These are phyloP conservation scores for Phytophthora lateralis DNA, from an alignment of 352 stramenopile genomes.

Conservation along the genomic window DNA sequence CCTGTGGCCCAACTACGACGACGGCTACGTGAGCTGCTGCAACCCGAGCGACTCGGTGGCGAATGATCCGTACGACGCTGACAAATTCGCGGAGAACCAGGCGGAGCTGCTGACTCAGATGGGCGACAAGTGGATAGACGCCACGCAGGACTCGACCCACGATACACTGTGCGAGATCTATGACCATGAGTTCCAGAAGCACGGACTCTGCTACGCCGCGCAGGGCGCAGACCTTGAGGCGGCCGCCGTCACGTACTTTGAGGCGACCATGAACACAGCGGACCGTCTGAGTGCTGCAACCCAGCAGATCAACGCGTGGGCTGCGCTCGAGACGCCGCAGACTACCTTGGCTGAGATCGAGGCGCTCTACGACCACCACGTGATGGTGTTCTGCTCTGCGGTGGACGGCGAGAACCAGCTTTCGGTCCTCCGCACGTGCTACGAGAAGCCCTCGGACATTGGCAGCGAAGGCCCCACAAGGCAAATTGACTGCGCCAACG, in stretches of 20 bases:
- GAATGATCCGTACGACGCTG: conserved; percentile 68
- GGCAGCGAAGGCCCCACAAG: conserved; percentile 41
- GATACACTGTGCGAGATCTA: conserved; percentile 81
- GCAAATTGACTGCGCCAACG: conserved; percentile 58
- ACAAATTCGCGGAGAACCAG: conserved; percentile 51
- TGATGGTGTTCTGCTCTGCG: conserved; percentile 73
- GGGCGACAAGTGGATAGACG: conserved; percentile 68
- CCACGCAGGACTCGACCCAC: conserved; percentile 54
- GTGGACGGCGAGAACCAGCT: conserved; percentile 65
- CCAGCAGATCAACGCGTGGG: conserved; percentile 65
- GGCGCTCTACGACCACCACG: conserved; percentile 60
- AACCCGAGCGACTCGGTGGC: conserved; percentile 59
- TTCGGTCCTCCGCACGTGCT: conserved; percentile 74
- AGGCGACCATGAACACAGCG: conserved; percentile 58
- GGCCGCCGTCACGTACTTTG: conserved; percentile 68
- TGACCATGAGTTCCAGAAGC: conserved; percentile 87
- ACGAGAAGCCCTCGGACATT: conserved; percentile 43
- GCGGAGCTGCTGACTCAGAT: conserved; percentile 55
- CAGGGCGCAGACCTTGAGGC: conserved; percentile 54
- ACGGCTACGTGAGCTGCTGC: conserved; percentile 74
- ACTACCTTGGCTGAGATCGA: conserved; percentile 45
- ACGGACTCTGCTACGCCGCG: conserved; percentile 76
- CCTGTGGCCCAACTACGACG: conserved; percentile 79
- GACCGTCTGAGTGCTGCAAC: conserved; percentile 41
- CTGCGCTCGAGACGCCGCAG: conserved; percentile 33